Evolutionary conservation across 257 asterid species (phyloP), one percentile per base, ranked within the genome.

Genomic region (Jasminum sambac): DNA sequence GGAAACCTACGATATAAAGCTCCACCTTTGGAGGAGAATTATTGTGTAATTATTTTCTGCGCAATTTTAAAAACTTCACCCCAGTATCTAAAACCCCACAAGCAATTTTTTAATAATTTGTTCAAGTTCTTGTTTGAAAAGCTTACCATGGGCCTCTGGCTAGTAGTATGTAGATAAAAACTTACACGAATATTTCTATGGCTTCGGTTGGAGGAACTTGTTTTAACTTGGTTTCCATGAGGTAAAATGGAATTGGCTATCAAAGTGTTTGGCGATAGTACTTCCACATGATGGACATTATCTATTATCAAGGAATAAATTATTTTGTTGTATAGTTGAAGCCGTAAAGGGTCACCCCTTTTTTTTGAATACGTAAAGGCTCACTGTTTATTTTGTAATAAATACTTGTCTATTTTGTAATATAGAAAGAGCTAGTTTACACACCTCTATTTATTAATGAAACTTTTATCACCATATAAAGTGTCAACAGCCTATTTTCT

Each of bases 191-290:
- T 10, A 55, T 55, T 55, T 13, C 23, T 19, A 19, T 14, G 43
- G 14, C 13, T 48, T 65, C 72, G 60, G 52, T 24, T 34, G 12
- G n/a, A 41, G n/a, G 36, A 43, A 43, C 16, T 55, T 11, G 59
- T 50, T 60, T 39, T 65, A 46, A 46, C 39, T 69, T 66, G 26
- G 67, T 50, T 73, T 44, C 68, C 17, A 10, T 37, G 66, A 59
- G 17, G 38, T 65, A 67, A 30, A 55, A 65, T 23, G 1, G 8
- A 25, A 40, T 38, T 19, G 5, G 57, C 36, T 66, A 59, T 24
- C n/a, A 4, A 21, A 9, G 30, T 40, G 11, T 9, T 23, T 23
- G 19, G 62, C 40, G 70, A 66, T 66, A 4, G 5, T 41, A 57
- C 43, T 19, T 19, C 46, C 61, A 41, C 6, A 30, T 69, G 23